Evolutionary conservation across 345 rosid genomes (phyloP).

Genomic region (Conringia planisiliqua): DNA sequence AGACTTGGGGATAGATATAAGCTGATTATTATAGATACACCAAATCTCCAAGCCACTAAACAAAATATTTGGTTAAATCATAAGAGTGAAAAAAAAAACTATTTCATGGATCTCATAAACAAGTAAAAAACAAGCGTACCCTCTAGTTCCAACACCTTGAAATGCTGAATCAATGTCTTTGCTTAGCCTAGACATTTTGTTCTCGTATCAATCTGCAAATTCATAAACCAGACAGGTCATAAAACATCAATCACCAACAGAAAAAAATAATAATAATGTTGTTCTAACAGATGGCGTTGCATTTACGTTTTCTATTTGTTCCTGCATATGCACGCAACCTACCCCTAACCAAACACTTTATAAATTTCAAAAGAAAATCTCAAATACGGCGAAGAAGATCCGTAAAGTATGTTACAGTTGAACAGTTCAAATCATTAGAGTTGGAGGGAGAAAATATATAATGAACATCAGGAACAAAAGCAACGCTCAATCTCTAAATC

Average conservation of each 20-base stretch:
- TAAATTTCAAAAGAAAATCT: neutral
- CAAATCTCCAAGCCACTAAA: constrained; percentile 77
- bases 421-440: neutral
- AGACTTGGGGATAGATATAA: constrained; percentile 55
- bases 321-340: neutral
- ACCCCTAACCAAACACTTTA: neutral
- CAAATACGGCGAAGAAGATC: neutral
- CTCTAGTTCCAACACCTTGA: constrained; percentile 53
- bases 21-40: constrained; percentile 55
- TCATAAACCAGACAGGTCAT: neutral
- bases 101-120: neutral
- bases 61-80: constrained; percentile 12
- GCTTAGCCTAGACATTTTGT: constrained; percentile 45
- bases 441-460: no score
- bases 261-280: neutral
- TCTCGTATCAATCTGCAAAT: constrained; percentile 20
- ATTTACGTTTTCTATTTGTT: neutral
- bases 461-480: no score
- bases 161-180: constrained; percentile 53
- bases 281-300: neutral
- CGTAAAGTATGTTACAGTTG: neutral
- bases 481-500: neutral
- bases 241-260: neutral
- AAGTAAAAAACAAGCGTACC: constrained; percentile 39
- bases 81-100: neutral